Evolutionary conservation across 768 basidiomycete species (phyloP), one percentile per base, ranked within the genome.

Genomic region (Mycena vulgaris): DNA sequence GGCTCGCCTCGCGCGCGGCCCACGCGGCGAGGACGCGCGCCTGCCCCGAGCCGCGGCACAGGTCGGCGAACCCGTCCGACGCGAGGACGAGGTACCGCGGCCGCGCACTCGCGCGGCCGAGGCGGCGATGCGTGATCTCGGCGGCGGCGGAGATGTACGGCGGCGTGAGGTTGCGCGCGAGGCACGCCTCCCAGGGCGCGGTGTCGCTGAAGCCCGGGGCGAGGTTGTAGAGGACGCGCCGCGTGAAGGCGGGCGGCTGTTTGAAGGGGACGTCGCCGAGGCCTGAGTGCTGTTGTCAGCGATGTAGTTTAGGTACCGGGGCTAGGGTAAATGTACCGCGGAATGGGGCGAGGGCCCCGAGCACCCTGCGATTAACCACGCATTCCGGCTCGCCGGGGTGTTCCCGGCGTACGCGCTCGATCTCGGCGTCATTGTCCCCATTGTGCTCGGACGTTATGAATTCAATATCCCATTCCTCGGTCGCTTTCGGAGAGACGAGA

Each of bases 291-390:
- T 27, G 19, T 58, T 25, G 25, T 65, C 31, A 52, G 35, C n/a
- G 48, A 10, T 37, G 28, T n/a, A 40, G 23, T 35, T 45, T 17
- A 40, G 31, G 28, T 65, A 61, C 51, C 45, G 65, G 42, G 56
- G 33, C n/a, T n/a, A 51, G 35, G 19, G 69, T 42, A 61, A 59
- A 55, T 89, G 75, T 76, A 93, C 93, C 92, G 80, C 93, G 87
- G 74, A 91, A 92, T 60, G 93, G 92, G 5, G 93, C 92, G 31
- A 95, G 87, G 64, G 92, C 92, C 63, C 93, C 93, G 59, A 94
- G 88, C 57, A 94, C 89, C 57, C 93, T 86, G 72, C 85, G 83
- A 69, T 93, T 89, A 53, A 89, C 74, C 48, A 93, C 83, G 71
- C 90, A 92, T 70, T 91, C 92, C 19, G 88, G 81, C 79, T 95